These are phyloP conservation scores for Lathyrus sativus DNA, from an alignment of 306 rosid genomes.

Conservation along the genomic window DNA sequence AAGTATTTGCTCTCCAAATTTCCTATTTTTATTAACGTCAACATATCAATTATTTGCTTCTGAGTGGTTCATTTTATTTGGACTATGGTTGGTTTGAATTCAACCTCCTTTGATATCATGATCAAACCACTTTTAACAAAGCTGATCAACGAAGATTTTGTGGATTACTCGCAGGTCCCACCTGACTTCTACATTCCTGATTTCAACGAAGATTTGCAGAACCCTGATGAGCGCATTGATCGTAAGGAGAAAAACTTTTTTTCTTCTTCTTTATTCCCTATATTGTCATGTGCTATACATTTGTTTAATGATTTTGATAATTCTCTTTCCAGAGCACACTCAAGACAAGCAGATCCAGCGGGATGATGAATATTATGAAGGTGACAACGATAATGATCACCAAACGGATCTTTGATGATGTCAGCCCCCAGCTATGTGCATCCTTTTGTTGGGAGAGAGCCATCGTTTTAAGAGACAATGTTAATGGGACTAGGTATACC, in stretches of 20 bases:
- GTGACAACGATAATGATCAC: conserved; percentile 87
- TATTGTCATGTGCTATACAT: not conserved
- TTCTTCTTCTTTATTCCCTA: conserved; percentile 1
- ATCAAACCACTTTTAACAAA: too few relatives aligned
- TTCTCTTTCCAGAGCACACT: conserved; percentile 66
- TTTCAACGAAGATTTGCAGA: conserved; percentile 85
- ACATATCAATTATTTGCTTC: too few relatives aligned
- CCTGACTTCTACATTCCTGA: conserved; percentile 97
- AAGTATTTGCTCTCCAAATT: too few relatives aligned
- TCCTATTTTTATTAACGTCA: too few relatives aligned
- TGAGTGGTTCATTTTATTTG: too few relatives aligned
- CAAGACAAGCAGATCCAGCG: conserved; percentile 94
- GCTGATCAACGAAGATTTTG: too few relatives aligned
- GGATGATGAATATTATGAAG: conserved; percentile 88
- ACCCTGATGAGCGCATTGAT: conserved; percentile 92
- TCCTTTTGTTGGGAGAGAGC: not conserved
- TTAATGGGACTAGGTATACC: not conserved
- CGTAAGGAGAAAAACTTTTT: conserved; percentile 58
- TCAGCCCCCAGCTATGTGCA: not conserved
- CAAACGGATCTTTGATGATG: conserved; percentile 64
- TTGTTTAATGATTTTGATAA: conserved; percentile 27
- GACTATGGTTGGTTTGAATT: too few relatives aligned
- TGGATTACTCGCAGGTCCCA: conserved; percentile 67
- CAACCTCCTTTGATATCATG: too few relatives aligned
- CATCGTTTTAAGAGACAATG: conserved; percentile 14